A percentile compares a stretch with the other conserved stretches of the same genome.
phyloP scores from a whole-genome alignment of 495 filamentous ascomycete species.

The Neurospora sublineolata region DNA sequence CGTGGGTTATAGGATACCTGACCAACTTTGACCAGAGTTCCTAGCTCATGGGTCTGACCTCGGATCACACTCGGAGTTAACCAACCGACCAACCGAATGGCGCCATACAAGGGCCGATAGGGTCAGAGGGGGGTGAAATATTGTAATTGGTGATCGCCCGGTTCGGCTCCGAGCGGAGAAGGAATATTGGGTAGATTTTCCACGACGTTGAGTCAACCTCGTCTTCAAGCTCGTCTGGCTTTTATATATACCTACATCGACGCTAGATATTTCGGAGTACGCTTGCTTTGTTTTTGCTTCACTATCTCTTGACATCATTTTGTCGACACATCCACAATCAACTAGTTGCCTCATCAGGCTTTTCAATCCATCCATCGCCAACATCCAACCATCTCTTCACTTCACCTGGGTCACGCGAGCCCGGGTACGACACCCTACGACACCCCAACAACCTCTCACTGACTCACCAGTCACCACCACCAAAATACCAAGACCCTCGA shows the following conservation, averaged over 20 bases:
- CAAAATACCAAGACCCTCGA: too few relatives aligned
- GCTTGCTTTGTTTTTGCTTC: background rate
- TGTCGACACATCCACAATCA: background rate
- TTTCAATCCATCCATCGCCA: background rate
- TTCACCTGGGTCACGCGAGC: background rate
- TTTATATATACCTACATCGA: background rate
- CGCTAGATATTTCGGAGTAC: background rate
- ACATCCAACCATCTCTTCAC: background rate
- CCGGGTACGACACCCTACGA: background rate
- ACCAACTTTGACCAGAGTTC: background rate
- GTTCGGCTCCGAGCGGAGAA: background rate
- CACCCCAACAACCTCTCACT: background rate
- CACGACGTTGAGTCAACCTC: background rate
- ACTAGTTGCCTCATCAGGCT: background rate
- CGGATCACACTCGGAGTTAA: too few relatives aligned
- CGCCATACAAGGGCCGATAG: background rate
- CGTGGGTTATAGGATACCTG: background rate
- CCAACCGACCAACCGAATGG: background rate
- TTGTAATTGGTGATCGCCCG: background rate
- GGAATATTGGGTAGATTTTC: background rate
- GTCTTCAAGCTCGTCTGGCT: background rate
- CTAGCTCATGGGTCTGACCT: too few relatives aligned
- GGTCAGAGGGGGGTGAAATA: background rate
- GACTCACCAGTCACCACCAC: background rate
- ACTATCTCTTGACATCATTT: background rate